Evolutionary conservation across 352 stramenopile species (phyloP).

Genomic region (Phytophthora meadii): DNA sequence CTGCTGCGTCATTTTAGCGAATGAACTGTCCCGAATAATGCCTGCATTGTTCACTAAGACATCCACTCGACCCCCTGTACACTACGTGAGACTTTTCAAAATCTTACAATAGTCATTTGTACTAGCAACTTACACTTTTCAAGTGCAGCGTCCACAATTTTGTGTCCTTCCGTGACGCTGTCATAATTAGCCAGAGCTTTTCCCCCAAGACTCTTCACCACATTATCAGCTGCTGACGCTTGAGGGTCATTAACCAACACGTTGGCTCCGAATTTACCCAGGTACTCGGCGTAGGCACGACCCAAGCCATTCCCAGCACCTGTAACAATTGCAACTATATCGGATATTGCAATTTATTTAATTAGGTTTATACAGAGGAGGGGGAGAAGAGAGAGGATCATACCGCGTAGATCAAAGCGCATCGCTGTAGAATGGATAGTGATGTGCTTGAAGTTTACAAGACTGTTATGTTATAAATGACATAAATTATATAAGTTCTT

Average conservation of each 20-base stretch:
- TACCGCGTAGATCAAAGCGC: slow-evolving; percentile 65
- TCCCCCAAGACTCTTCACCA: slow-evolving; percentile 65
- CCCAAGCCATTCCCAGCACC: slow-evolving; percentile 87
- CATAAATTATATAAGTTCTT: too few species aligned
- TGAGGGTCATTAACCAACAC: slow-evolving; percentile 89
- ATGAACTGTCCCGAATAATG: slow-evolving; percentile 90
- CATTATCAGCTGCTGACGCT: slow-evolving; percentile 59
- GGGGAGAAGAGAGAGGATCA: background rate
- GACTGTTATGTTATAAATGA: background rate
- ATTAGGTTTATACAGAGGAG: background rate
- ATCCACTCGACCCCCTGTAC: slow-evolving; percentile 83
- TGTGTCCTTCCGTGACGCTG: slow-evolving; percentile 73
- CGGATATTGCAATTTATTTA: background rate
- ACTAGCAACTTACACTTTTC: slow-evolving; percentile 64
- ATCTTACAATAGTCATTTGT: background rate
- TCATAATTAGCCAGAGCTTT: slow-evolving; percentile 76
- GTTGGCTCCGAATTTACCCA: slow-evolving; percentile 69
- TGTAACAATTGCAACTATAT: slow-evolving; percentile 84
- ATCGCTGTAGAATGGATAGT: slow-evolving; percentile 26
- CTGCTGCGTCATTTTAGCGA: slow-evolving; percentile 85
- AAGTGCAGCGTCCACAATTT: slow-evolving; percentile 85
- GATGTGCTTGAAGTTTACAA: slow-evolving; percentile 16
- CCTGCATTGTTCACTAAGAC: slow-evolving; percentile 95
- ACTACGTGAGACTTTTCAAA: background rate
- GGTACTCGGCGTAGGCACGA: slow-evolving; percentile 79